Evolutionary conservation across 371 early-diverging fungal genomes (phyloP).

Genomic region (Mucor lusitanicus): DNA sequence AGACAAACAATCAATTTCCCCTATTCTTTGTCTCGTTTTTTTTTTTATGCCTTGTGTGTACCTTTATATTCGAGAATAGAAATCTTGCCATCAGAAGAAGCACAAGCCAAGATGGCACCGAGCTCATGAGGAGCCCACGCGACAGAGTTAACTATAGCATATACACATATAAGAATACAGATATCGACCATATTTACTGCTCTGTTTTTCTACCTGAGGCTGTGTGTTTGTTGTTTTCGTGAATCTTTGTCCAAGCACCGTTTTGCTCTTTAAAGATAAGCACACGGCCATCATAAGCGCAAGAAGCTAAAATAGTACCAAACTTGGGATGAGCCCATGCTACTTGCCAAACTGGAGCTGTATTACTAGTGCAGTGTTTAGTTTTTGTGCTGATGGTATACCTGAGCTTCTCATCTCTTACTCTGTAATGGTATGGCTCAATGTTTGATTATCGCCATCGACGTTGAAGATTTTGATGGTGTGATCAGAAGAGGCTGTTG

Average conservation of each 20-base stretch:
- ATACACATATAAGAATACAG: neutral
- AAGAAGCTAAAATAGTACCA: slow-evolving; percentile 93
- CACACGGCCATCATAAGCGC: slow-evolving; percentile 94
- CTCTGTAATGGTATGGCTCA: slow-evolving; percentile 61
- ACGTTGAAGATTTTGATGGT: slow-evolving; percentile 92
- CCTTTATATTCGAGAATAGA: slow-evolving; percentile 90
- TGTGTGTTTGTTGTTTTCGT: slow-evolving; percentile 88
- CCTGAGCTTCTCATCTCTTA: neutral
- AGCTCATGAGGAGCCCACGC: slow-evolving; percentile 98
- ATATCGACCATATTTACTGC: neutral
- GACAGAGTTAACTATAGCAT: slow-evolving; percentile 85
- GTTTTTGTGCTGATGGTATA: neutral
- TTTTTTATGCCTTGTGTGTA: slow-evolving; percentile 24
- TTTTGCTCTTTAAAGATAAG: slow-evolving; percentile 94
- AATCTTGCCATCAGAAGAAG: slow-evolving; percentile 95
- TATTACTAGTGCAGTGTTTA: slow-evolving; percentile 64
- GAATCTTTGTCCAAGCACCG: slow-evolving; percentile 83
- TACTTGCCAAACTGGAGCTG: slow-evolving; percentile 99
- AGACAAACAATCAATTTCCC: neutral
- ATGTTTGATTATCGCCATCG: slow-evolving; percentile 79
- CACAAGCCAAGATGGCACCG: slow-evolving; percentile 91
- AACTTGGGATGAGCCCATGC: slow-evolving; percentile 98
- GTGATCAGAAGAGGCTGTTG: slow-evolving; percentile 96
- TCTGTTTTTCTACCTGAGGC: slow-evolving; percentile 70
- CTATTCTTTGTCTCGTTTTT: neutral